A percentile compares a stretch with the other conserved stretches of the same genome.
These are phyloP conservation scores for Pseudogymnoascus sp. DNA, from an alignment of 2,329 filamentous ascomycete genomes.

Conservation along the genomic window DNA sequence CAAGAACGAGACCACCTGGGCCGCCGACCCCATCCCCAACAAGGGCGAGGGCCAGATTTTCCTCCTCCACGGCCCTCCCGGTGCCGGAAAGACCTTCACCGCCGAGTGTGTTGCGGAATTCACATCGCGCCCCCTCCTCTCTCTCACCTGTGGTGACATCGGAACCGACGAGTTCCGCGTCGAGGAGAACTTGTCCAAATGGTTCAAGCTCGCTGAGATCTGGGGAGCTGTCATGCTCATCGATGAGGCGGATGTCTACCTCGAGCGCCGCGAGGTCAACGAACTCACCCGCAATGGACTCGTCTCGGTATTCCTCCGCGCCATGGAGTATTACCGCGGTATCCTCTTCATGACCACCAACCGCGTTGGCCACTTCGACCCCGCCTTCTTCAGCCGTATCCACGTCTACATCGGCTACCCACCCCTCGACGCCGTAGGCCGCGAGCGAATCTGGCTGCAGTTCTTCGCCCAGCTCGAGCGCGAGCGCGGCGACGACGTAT, in stretches of 20 bases:
- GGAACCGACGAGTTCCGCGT: constrained; percentile 40
- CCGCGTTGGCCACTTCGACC: constrained; percentile 34
- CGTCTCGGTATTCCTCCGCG: constrained; percentile 34
- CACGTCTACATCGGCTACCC: constrained; percentile 31
- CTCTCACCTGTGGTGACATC: constrained; percentile 41
- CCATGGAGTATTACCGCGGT: constrained; percentile 37
- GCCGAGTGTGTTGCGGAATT: constrained; percentile 25
- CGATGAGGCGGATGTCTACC: constrained; percentile 48
- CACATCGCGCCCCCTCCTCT: constrained; percentile 20
- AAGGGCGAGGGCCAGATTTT: constrained; percentile 19
- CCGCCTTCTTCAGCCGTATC: constrained; percentile 34
- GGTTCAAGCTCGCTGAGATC: constrained; percentile 42
- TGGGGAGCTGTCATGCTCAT: constrained; percentile 48
- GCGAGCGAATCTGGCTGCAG: constrained; percentile 27
- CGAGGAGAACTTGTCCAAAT: constrained; percentile 41
- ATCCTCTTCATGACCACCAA: constrained; percentile 40
- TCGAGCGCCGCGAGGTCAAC: constrained; percentile 27
- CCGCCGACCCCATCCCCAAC: constrained; percentile 15
- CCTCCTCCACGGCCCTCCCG: constrained; percentile 17
- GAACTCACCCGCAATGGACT: constrained; percentile 32
- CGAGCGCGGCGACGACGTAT: constrained; percentile 16
- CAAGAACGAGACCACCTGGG: constrained; percentile 12
- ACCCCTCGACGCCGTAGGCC: constrained; percentile 20
- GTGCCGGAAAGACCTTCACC: constrained; percentile 18
- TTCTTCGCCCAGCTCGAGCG: constrained; percentile 19